Evolutionary conservation across 2,329 filamentous ascomycete genomes (phyloP), one percentile per base, ranked within the genome.

Genomic region (Reticulascus tulasneorum): DNA sequence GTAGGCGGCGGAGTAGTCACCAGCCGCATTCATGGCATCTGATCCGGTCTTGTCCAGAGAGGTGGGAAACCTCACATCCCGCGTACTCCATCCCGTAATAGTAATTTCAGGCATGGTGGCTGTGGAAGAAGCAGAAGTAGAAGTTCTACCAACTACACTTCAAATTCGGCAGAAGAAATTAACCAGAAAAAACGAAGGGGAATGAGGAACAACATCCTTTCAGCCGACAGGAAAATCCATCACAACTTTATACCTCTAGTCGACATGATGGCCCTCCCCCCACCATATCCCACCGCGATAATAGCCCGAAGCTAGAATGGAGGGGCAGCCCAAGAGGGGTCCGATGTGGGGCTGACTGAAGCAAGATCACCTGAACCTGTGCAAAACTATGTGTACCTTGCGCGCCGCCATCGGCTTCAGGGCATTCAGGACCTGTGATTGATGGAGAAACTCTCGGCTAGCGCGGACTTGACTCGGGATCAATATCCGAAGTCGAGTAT

Each of bases 1-100:
- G 71, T 95, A 96, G n/a, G 90, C 89, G 10, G 89, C 75, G 2
- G 88, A 94, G 66, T 95, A 95, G 64, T 95, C 88, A 44, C 88
- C 86, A 3, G 89, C 88, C 4, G 86, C 85, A 57, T 96, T 95
- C 90, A 95, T 96, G 54, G 88, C 90, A 76, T 96, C 90, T 8
- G 87, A 94, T 53, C 89, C 89, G n/a, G 88, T 94, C 69, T 91
- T 93, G 66, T 94, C 88, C 43, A 96, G 79, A 25, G 89, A 95
- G n/a, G 89, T 96, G 61, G 84, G 84, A 59, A 88, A 88, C 50
- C 84, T 79, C 58, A 88, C 82, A 66, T 88, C 84, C 55, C 81
- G 74, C 40, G 82, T 84, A 47, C 66, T 69, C 70, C 79, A 87
- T 45, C 80, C 77, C 36, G 81, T 87, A 56, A 88, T 86, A 40